phyloP scores from a whole-genome alignment of 2,329 filamentous ascomycete genomes.

The Leptographium radiaticola region DNA sequence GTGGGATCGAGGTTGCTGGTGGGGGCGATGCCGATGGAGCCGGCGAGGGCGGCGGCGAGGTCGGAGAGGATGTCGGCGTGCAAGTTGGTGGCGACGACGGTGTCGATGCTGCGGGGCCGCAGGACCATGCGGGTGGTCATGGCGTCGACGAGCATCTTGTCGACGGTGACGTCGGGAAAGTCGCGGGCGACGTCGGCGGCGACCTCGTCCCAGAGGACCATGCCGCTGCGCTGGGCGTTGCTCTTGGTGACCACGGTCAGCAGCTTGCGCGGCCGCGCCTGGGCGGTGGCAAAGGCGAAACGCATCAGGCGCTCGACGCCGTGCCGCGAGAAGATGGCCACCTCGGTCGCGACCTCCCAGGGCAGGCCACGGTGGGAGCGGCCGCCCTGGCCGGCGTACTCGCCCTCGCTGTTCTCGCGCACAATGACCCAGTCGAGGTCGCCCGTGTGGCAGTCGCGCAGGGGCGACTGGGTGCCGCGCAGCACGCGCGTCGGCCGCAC shows the following conservation, averaged over 20 bases:
- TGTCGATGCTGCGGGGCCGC: slow-evolving; percentile 44
- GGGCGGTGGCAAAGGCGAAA: slow-evolving; percentile 47
- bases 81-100: slow-evolving; percentile 51
- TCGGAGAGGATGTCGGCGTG: slow-evolving; percentile 53
- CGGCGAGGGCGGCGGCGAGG: slow-evolving; percentile 53
- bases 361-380: slow-evolving; percentile 40
- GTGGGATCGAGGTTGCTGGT: slow-evolving; percentile 50
- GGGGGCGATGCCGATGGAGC: slow-evolving; percentile 55
- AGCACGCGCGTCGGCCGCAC: slow-evolving; percentile 49
- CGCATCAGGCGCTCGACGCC: slow-evolving; percentile 47
- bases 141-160: slow-evolving; percentile 51
- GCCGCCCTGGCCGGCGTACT: slow-evolving; percentile 51
- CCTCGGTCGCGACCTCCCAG: slow-evolving; percentile 49
- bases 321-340: slow-evolving; percentile 48
- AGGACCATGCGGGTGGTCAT: slow-evolving; percentile 40
- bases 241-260: slow-evolving; percentile 53
- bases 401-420: slow-evolving; percentile 53
- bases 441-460: slow-evolving; percentile 31
- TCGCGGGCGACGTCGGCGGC: slow-evolving; percentile 39
- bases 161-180: slow-evolving; percentile 44
- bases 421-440: slow-evolving; percentile 54
- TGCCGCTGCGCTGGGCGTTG: slow-evolving; percentile 52
- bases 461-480: slow-evolving; percentile 41
- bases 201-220: slow-evolving; percentile 56
- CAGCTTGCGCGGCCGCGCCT: slow-evolving; percentile 37